Base-by-base conservation (phyloP, 257 asterid genomes). In the Gynochthodes officinalis region DNA sequence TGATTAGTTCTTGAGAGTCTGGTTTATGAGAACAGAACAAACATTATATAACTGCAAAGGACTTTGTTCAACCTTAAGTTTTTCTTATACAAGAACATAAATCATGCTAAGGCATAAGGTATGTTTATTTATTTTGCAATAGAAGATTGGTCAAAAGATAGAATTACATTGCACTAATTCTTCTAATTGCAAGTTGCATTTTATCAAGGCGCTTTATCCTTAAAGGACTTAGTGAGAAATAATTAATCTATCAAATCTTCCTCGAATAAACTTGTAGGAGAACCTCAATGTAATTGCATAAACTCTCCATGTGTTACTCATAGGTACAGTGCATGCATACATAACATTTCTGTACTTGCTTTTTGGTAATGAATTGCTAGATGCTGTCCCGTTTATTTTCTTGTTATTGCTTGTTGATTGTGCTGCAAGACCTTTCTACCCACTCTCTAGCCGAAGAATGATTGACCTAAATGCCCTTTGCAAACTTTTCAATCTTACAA, bases 371-470 rank as follows among this genome's bases (percentile, higher is more conserved):
- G 79, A 35, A 52, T 79, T 80, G 75, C 76, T 90, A 93, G 99
- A 95, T 75, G 74, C 86, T 76, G 67, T 80, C 79, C 82, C 90
- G 61, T 81, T 84, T 4, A 71, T 86, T 66, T 83, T 95, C 73
- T 62, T 95, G 80, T 83, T 90, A 32, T 87, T 92, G 64, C 35
- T 89, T 62, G 89, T 82, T 77, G 96, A 86, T 59, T 84, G 90
- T 84, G 85, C 86, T 28, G 96, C 92, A 50, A 86, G 98, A 80
- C 87, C 86, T 72, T 89, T 94, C 67, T 89, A 89, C 78, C 99
- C 98, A 96, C 89, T 27, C 99, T n/a, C 97, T 13, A 84, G 97
- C 79, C 73, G 96, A 76, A 89, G 96, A 89, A 90, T n/a, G 96
- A 89, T 49, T 84, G 89, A 82, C 86, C 82, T 65, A 85, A 80